A percentile compares a stretch with the other conserved stretches of the same genome.
These are phyloP conservation scores for Phytopythium vexans DNA, from an alignment of 352 stramenopile genomes.

Conservation along the genomic window DNA sequence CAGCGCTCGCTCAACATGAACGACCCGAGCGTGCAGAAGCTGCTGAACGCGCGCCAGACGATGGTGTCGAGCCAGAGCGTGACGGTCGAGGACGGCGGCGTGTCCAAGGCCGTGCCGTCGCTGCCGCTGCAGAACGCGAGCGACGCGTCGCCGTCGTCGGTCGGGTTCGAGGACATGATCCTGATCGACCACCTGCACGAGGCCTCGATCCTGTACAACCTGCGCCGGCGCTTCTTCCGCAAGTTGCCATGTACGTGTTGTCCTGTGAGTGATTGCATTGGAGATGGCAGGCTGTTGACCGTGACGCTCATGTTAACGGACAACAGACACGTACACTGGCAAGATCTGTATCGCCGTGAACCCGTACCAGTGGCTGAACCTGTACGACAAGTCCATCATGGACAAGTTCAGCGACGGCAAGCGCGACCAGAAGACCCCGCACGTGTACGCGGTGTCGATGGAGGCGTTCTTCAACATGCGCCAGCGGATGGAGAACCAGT, in stretches of 20 bases:
- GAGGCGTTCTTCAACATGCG: conserved; percentile 85
- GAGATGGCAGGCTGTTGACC: background rate
- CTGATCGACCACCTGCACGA: conserved; percentile 85
- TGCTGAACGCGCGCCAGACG: conserved; percentile 60
- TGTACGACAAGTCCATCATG: conserved; percentile 77
- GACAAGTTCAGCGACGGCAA: conserved; percentile 70
- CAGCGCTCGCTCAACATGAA: conserved; percentile 55
- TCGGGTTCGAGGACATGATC: conserved; percentile 87
- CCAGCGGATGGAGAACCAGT: conserved; percentile 85
- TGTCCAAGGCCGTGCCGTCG: conserved; percentile 18
- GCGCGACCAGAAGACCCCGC: conserved; percentile 68
- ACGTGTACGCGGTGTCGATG: conserved; percentile 87
- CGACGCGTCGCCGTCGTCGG: conserved; percentile 28
- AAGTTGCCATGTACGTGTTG: conserved; percentile 65
- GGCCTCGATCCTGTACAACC: conserved; percentile 85
- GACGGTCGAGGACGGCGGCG: conserved; percentile 9
- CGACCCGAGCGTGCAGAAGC: conserved; percentile 49
- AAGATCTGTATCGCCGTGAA: conserved; percentile 89
- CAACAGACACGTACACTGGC: conserved; percentile 78
- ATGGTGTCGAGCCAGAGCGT: conserved; percentile 28
- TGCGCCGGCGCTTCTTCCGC: conserved; percentile 71
- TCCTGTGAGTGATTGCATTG: background rate
- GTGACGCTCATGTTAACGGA: conserved; percentile 7
- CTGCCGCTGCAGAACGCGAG: conserved; percentile 73
- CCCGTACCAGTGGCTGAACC: conserved; percentile 83